These are phyloP conservation scores for Spatholobus suberectus DNA, from an alignment of 306 rosid species.

Conservation along the genomic window DNA sequence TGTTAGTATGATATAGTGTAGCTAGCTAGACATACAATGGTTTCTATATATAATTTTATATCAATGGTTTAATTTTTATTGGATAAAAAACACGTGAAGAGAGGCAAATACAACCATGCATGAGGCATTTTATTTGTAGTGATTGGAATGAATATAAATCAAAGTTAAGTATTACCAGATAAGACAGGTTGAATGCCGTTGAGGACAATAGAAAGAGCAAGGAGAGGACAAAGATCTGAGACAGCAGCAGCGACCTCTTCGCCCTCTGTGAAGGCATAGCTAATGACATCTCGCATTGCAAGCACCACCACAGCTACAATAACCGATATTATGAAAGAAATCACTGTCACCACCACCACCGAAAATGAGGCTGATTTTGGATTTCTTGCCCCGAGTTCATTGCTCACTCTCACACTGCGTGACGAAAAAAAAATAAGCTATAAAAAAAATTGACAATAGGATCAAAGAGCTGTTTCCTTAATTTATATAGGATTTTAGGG, in stretches of 20 bases:
- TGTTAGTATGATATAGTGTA: too few species aligned
- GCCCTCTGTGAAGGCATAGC: slow-evolving; percentile 74
- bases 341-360: slow-evolving; percentile 60
- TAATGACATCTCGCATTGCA: slow-evolving; percentile 58
- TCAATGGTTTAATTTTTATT: too few species aligned
- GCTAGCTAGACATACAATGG: not conserved
- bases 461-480: too few species aligned
- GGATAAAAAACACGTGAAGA: too few species aligned
- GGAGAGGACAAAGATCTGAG: slow-evolving; percentile 80
- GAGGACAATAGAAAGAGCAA: slow-evolving; percentile 69
- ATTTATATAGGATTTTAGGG: too few species aligned
- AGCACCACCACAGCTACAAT: slow-evolving; percentile 57
- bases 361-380: slow-evolving; percentile 82
- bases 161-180: slow-evolving; percentile 55
- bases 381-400: slow-evolving; percentile 81
- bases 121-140: not conserved
- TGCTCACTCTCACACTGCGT: slow-evolving; percentile 89
- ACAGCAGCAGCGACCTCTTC: slow-evolving; percentile 81
- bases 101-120: not conserved
- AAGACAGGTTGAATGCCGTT: slow-evolving; percentile 86
- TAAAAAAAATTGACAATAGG: not conserved
- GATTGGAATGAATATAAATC: not conserved
- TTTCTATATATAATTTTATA: not conserved
- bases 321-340: slow-evolving; percentile 62
- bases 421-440: not conserved